A percentile compares a stretch with the other conserved stretches of the same genome.
Conservation (phyloP, 768 basidiomycete species). For the Butyriboletus loyo region DNA sequence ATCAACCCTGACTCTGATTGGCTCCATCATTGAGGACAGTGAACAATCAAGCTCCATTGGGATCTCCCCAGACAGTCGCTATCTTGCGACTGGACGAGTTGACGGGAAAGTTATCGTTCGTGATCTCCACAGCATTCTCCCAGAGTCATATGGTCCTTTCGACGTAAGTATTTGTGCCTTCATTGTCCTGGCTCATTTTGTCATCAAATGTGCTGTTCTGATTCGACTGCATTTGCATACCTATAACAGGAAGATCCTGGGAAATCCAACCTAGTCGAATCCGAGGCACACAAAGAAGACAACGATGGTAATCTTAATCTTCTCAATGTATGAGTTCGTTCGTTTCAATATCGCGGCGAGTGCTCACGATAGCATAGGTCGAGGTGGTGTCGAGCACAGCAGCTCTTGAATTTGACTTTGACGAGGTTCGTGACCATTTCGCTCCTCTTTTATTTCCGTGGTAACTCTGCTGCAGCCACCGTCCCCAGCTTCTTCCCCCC, state of each 20-base stretch:
- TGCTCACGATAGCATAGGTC: neutral
- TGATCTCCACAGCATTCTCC: neutral
- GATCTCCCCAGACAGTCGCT: neutral
- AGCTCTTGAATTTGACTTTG: neutral
- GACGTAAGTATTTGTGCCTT: neutral
- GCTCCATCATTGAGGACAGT: neutral
- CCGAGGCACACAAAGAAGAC: neutral
- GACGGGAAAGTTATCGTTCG: neutral
- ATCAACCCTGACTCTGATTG: neutral
- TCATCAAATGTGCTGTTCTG: too few species aligned
- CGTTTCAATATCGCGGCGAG: neutral
- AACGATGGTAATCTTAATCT: neutral
- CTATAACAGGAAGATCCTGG: neutral
- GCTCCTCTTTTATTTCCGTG: neutral
- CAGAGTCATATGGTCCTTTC: neutral
- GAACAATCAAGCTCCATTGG: neutral
- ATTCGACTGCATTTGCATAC: neutral
- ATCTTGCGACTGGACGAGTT: neutral
- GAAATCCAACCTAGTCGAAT: neutral
- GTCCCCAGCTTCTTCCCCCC: too few species aligned
- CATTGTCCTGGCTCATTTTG: neutral
- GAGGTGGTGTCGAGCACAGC: neutral
- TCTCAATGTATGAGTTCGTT: neutral
- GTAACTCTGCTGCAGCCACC: too few species aligned
- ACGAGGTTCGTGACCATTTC: neutral